Base-by-base conservation (phyloP, 2,329 filamentous ascomycete species). In the Sporothrix brasiliensis region DNA sequence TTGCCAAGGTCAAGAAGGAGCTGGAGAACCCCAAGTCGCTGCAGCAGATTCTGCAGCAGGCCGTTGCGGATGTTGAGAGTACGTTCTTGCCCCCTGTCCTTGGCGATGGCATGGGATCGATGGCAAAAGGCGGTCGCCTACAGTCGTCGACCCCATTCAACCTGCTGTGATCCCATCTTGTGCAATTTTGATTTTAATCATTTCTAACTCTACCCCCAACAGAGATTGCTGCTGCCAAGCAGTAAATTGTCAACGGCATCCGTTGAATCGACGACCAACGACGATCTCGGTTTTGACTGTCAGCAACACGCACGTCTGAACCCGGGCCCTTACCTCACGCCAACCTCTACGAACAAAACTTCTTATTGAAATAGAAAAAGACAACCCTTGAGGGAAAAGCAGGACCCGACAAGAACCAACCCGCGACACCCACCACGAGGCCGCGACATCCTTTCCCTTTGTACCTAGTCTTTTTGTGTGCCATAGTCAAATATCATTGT, bases 1-100 rank as follows among this genome's bases (percentile, higher is more conserved):
- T 99, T 79, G 89, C 91, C 86, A 99, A 97, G 89, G 95, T 98
- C 80, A 91, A 92, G 83, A 98, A 98, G 89, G 94, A 98, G 88
- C 89, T 99, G 72, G 92, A 97, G 88, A 97, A 92, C 88, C 95
- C 96, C 82, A 98, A 94, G 89, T 88, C 91, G 76, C 90, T 99
- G 78, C 93, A 97, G 87, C 93, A 97, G 86, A 97, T 99, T 79
- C 89, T 99, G 77, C 91, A 95, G 85, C 95, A 99, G 88, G 97
- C 93, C 82, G 88, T 99, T 79, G 84, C 91, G 75, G 95, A 99
- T 83, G 90, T 99, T 80, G 95, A 99, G 90, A 94, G 94, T 97
- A 86, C 76, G 82, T 79, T 30, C 27, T 30, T 30, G 27, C 2
- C 24, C 19, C 41, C 19, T 47, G 13, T 24, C 21, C 3, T 5